These are phyloP conservation scores for Globisporangium irregulare DNA, from an alignment of 352 stramenopile genomes.

Conservation along the genomic window DNA sequence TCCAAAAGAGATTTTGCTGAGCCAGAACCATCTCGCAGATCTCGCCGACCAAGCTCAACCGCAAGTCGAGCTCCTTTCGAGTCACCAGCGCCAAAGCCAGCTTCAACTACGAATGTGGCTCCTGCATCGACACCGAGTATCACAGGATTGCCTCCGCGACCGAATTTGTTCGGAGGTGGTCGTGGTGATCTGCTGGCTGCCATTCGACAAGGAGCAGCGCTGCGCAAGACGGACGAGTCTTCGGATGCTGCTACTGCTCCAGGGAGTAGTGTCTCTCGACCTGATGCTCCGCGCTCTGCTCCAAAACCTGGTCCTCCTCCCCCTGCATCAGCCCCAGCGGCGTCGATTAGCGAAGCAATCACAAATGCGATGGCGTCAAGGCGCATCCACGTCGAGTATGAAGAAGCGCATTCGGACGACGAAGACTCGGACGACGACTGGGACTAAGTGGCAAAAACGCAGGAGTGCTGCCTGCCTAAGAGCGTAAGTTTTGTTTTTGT, in stretches of 20 bases:
- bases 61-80: constrained; percentile 13
- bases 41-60: constrained; percentile 16
- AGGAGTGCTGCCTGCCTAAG: neutral
- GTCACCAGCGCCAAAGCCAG: constrained; percentile 1
- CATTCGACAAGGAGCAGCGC: constrained; percentile 61
- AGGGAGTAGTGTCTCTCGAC: neutral
- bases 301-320: constrained; percentile 21
- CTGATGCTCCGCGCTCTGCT: constrained; percentile 15
- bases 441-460: constrained; percentile 33
- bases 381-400: constrained; percentile 81
- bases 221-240: constrained; percentile 38
- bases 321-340: constrained; percentile 34
- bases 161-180: constrained; percentile 65
- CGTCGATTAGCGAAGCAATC: constrained; percentile 77
- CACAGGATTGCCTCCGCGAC: constrained; percentile 47
- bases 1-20: constrained; percentile 24
- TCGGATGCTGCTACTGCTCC: constrained; percentile 2
- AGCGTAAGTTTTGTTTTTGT: constrained; percentile 10
- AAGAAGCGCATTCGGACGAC: constrained; percentile 54
- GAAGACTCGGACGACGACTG: constrained; percentile 80
- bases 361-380: constrained; percentile 76
- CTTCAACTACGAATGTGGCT: constrained; percentile 13
- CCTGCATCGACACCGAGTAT: constrained; percentile 17
- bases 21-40: constrained; percentile 17
- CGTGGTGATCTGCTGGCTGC: constrained; percentile 73